Percentiles rank a stretch among this genome's conserved stretches.
Conservation (phyloP, 208 protist species). For the Wallacemonas sp. region DNA sequence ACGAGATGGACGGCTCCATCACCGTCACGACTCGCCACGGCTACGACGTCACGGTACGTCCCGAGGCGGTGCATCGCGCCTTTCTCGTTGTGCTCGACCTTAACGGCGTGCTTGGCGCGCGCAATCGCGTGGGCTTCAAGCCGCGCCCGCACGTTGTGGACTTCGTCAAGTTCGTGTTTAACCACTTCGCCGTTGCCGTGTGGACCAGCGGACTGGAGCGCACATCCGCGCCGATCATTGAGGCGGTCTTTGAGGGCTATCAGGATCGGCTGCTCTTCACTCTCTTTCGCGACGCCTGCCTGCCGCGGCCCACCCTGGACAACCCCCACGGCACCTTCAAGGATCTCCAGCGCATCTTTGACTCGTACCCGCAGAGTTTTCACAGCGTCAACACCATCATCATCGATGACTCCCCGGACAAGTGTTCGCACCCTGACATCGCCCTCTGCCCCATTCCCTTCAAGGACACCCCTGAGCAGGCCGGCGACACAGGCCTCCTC, state of each 20-base stretch:
- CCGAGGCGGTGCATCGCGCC: slow-evolving; percentile 60
- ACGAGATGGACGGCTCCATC: slow-evolving; percentile 52
- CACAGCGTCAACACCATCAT: slow-evolving; percentile 91
- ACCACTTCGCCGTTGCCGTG: slow-evolving; percentile 89
- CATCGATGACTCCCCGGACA: slow-evolving; percentile 88
- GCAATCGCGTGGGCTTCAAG: slow-evolving; percentile 66
- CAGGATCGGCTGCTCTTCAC: slow-evolving; percentile 85
- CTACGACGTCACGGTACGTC: slow-evolving; percentile 73
- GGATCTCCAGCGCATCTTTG: slow-evolving; percentile 84
- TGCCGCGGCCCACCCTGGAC: slow-evolving; percentile 44
- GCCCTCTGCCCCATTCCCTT: slow-evolving; percentile 87
- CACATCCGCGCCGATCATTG: slow-evolving; percentile 84
- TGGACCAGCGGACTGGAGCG: slow-evolving; percentile 90
- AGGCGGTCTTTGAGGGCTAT: slow-evolving; percentile 79
- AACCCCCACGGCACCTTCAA: slow-evolving; percentile 88
- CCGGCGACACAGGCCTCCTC: slow-evolving; percentile 63
- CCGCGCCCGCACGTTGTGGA: slow-evolving; percentile 72
- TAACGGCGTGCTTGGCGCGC: slow-evolving; percentile 88
- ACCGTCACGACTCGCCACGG: slow-evolving; percentile 79
- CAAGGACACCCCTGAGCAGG: slow-evolving; percentile 60
- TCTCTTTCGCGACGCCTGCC: slow-evolving; percentile 75
- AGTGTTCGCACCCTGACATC: slow-evolving; percentile 91
- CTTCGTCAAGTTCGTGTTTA: slow-evolving; percentile 86
- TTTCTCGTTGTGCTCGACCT: slow-evolving; percentile 89
- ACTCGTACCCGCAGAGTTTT: slow-evolving; percentile 81